Conservation (phyloP, 768 basidiomycete species). For the Rhizopogon vinicolor region DNA sequence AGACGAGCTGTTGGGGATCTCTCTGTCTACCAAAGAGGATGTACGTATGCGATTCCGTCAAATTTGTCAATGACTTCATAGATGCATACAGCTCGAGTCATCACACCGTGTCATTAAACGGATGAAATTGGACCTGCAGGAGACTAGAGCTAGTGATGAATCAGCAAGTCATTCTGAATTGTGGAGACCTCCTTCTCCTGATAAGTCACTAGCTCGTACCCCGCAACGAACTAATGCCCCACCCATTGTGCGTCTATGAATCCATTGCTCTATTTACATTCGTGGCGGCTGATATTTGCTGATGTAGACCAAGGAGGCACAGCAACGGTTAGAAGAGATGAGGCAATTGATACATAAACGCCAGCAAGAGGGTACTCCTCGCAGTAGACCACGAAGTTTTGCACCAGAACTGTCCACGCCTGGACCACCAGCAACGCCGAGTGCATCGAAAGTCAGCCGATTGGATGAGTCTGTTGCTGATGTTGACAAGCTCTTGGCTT, state of each 20-base stretch:
- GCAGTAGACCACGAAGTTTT: conserved; percentile 39
- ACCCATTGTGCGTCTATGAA: conserved; percentile 35
- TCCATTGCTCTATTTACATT: background rate
- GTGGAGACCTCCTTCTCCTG: conserved; percentile 53
- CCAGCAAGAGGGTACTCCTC: conserved; percentile 47
- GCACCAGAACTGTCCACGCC: conserved; percentile 13
- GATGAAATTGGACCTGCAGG: conserved; percentile 67
- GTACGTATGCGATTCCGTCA: conserved; percentile 35
- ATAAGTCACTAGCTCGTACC: conserved; percentile 42
- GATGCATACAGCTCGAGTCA: conserved; percentile 54
- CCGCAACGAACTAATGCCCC: conserved; percentile 37
- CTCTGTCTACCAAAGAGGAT: conserved; percentile 59
- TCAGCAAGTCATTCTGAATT: conserved; percentile 25
- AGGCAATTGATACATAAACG: conserved; percentile 63
- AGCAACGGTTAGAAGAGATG: conserved; percentile 82
- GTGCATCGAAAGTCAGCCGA: conserved; percentile 9
- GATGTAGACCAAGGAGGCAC: conserved; percentile 65
- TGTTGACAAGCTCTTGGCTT: conserved; percentile 51
- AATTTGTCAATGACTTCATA: background rate
- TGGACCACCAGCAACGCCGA: conserved; percentile 15
- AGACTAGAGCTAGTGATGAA: conserved; percentile 17
- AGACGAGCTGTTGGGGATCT: conserved; percentile 43
- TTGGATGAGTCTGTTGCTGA: conserved; percentile 53
- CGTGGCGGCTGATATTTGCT: conserved; percentile 5
- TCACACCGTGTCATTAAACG: conserved; percentile 70